Evolutionary conservation across 495 filamentous ascomycete species (phyloP).

Genomic region (Tuber borchii): DNA sequence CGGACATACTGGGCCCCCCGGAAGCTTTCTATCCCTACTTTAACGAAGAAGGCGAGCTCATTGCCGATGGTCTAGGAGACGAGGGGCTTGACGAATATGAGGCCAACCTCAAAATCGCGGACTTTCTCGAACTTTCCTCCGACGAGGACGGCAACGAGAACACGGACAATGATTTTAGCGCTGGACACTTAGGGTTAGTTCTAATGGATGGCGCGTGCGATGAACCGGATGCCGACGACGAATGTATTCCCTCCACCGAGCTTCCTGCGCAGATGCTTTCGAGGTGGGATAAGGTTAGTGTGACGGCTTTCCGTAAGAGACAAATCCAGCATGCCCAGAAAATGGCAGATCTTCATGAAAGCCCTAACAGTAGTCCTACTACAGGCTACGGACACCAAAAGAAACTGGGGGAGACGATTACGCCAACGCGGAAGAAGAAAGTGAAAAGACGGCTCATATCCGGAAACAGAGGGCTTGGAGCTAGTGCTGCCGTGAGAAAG

Average conservation of each 20-base stretch:
- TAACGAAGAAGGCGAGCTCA: conserved; percentile 25
- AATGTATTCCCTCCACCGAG: conserved; percentile 23
- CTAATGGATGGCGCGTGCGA: conserved; percentile 23
- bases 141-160: conserved; percentile 24
- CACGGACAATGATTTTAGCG: conserved; percentile 13
- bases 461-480: conserved; percentile 22
- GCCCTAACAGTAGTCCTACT: not conserved
- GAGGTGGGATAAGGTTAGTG: conserved; percentile 40
- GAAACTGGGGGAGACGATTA: conserved; percentile 38
- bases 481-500: conserved; percentile 18
- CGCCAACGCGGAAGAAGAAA: conserved; percentile 34
- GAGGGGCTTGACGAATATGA: conserved; percentile 38
- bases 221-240: conserved; percentile 28
- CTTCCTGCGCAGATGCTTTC: conserved; percentile 34
- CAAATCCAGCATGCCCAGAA: conserved; percentile 39
- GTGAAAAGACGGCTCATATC: conserved; percentile 27
- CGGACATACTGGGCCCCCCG: conserved; percentile 21
- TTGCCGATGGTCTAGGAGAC: conserved; percentile 19
- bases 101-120: conserved; percentile 31
- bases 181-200: conserved; percentile 14
- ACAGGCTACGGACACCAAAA: conserved; percentile 17
- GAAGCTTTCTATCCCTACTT: conserved; percentile 27
- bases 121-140: conserved; percentile 39
- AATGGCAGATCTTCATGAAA: conserved; percentile 11
- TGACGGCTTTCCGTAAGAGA: conserved; percentile 41